Base-by-base conservation (phyloP, 2,329 filamentous ascomycete genomes). In the Tolypocladium paradoxum region DNA sequence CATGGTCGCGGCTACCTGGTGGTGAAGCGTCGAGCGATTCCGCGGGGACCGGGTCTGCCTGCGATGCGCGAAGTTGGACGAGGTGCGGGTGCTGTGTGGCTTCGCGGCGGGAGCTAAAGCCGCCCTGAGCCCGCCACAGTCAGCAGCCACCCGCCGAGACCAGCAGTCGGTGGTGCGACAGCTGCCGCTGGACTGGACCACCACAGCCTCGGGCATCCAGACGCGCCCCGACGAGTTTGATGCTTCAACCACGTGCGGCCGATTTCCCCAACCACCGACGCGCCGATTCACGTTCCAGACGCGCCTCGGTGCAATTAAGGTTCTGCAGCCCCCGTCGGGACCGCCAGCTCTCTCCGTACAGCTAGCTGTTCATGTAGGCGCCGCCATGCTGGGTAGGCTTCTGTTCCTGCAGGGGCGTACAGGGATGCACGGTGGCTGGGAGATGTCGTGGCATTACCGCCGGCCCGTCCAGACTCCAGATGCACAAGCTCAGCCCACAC, bases 401-500 rank as follows among this genome's bases (percentile, higher is more conserved):
- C 47, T 29, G 48, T 49, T 49, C 48, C 48, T 49, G 48, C 48
- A 49, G 48, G 48, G 48, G 48, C 47, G 47, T 38, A 49, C 48
- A 49, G 34, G 48, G 48, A 38, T 49, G 14, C 48, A 20, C 14
- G 34, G 48, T 49, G 48, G 48, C 48, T 49, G 48, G 48, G 34
- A 36, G 24, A 37, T 18, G 18, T 46, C 47, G 31, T 36, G 48
- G 20, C 31, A 49, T 37, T 31, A 35, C 31, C 43, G 27, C 43
- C 43, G 43, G 11, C 43, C 27, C 43, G 6, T 47, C 27, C 43
- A n/a, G n/a, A 29, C 51, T 40, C n/a, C 54, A 46, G 49, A 54
- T 49, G 46, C 50, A 52, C 45, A 40, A 49, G 51, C 55, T 33
- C 24, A 52, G 27, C 36, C 51, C 33, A 43, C 45, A 22, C 51